Base-by-base conservation (phyloP, 345 rosid genomes). In the Raphanus raphanistrum region DNA sequence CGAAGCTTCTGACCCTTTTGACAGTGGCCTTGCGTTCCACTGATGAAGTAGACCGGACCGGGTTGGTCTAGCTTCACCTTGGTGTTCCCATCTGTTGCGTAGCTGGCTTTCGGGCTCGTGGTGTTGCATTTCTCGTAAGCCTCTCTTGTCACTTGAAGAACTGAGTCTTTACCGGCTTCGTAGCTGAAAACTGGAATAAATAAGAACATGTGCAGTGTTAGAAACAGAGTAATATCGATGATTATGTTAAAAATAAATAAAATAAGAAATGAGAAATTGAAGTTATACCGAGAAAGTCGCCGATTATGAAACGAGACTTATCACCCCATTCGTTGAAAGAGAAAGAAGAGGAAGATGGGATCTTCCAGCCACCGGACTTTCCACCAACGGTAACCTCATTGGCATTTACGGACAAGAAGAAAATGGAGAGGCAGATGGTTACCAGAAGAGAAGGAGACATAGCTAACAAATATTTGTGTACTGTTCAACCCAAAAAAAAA, bases 91-190 rank as follows among this genome's bases (percentile, higher is more conserved):
- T 78, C 82, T 1, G 75, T 76, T 0, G 75, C 71, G 68, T 75
- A 78, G 21, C 28, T 72, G 1, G 74, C 74, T 50, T 70, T 78
- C 4, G 82, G 82, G 45, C 66, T 78, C 29, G 80, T 74, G 4
- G 74, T 74, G 80, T 78, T 78, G 31, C 82, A 82, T 58, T 72
- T 82, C 66, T 78, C 74, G 63, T 82, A 82, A 12, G 81, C 79
- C 1, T 75, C 70, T 75, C 79, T 43, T 32, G 74, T 78, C 63
- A 82, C 82, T 75, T 82, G 80, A 0, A 82, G 61, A 0, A 82
- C 80, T 5, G 84, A 74, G 82, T 95, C 97, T 61, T 85, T 88
- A 36, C 76, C 85, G 4, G 87, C 78, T 43, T 90, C 92, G 75
- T 88, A 92, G 41, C 76, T 84, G 89, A 90, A 92, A 32, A 86